phyloP scores from a whole-genome alignment of 2,329 filamentous ascomycete genomes.

The Didymellaceae sp. region DNA sequence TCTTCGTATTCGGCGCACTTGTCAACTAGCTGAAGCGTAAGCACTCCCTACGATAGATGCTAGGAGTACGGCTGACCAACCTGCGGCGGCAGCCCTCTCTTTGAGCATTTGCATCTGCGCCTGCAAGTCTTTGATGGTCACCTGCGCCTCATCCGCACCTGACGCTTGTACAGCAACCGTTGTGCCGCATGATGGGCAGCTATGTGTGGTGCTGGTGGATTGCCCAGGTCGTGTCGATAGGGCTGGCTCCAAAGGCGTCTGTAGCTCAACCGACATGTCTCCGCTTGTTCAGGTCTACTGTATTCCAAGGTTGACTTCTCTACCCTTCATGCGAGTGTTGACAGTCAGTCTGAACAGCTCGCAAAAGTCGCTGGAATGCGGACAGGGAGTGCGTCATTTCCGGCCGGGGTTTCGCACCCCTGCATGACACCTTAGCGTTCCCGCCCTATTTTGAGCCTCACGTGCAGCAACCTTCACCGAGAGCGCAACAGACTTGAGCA shows the following conservation, averaged over 20 bases:
- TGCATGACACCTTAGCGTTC: neutral
- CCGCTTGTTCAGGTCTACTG: neutral
- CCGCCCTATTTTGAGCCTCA: neutral
- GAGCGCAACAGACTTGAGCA: too few relatives aligned
- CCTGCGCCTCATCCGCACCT: slow-evolving; percentile 29
- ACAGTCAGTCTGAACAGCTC: neutral
- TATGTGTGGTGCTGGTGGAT: slow-evolving; percentile 22
- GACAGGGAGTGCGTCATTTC: neutral
- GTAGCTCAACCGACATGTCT: slow-evolving; percentile 14
- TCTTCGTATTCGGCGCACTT: slow-evolving; percentile 80
- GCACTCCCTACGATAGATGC: slow-evolving; percentile 1
- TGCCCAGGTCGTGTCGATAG: slow-evolving; percentile 3
- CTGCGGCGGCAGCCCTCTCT: slow-evolving; percentile 70
- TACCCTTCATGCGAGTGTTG: neutral
- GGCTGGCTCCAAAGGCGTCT: slow-evolving; percentile 1
- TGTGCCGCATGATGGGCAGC: slow-evolving; percentile 44
- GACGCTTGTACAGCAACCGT: slow-evolving; percentile 20
- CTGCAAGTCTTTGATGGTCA: slow-evolving; percentile 64
- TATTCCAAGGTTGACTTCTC: neutral
- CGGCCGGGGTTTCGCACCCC: neutral
- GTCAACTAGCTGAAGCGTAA: slow-evolving; percentile 50
- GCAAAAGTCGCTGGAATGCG: slow-evolving; percentile 2
- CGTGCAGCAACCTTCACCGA: neutral
- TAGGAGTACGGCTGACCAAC: slow-evolving; percentile 46
- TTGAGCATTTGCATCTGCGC: slow-evolving; percentile 73